Conservation (phyloP, 768 basidiomycete species). For the Tubosaeta sp. region DNA sequence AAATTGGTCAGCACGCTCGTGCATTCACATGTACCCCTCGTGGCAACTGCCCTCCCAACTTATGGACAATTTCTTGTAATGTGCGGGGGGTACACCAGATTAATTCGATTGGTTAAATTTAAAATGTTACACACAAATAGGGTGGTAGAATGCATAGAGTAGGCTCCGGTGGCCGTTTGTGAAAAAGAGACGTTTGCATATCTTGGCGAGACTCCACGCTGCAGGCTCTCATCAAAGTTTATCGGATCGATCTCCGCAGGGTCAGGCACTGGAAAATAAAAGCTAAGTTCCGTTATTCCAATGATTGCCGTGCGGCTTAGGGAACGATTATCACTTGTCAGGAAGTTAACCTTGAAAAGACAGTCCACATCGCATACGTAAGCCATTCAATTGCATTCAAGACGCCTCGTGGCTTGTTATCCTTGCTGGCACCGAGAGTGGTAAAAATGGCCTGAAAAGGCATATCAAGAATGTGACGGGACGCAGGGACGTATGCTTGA, state of each 20-base stretch:
- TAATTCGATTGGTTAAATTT: slow-evolving; percentile 6
- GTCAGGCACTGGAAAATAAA: slow-evolving; percentile 19
- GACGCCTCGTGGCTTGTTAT: slow-evolving; percentile 15
- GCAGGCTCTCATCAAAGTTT: slow-evolving; percentile 15
- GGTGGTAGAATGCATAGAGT: slow-evolving; percentile 8
- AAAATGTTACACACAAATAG: slow-evolving; percentile 10
- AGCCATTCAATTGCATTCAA: slow-evolving; percentile 9
- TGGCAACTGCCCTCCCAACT: slow-evolving; percentile 10
- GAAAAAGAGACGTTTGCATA: slow-evolving; percentile 4
- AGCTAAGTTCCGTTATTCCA: slow-evolving; percentile 12
- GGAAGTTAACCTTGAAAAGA: slow-evolving; percentile 28
- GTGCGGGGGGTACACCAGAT: slow-evolving; percentile 4
- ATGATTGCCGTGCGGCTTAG: slow-evolving; percentile 14
- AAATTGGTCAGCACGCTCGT: slow-evolving; percentile 13
- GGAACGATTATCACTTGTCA: slow-evolving; percentile 8
- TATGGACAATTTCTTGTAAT: slow-evolving; percentile 19
- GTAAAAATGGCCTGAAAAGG: slow-evolving; percentile 10
- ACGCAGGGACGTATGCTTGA: slow-evolving; percentile 7
- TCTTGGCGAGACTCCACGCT: not conserved
- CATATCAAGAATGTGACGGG: slow-evolving; percentile 16
- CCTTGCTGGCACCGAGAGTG: slow-evolving; percentile 1
- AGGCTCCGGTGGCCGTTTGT: slow-evolving; percentile 1
- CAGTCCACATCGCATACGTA: slow-evolving; percentile 18
- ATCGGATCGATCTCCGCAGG: slow-evolving; percentile 26
- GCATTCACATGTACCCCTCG: slow-evolving; percentile 15